phyloP scores from a whole-genome alignment of 1,284 basidiomycete species.

The Cryptococcus sp. region DNA sequence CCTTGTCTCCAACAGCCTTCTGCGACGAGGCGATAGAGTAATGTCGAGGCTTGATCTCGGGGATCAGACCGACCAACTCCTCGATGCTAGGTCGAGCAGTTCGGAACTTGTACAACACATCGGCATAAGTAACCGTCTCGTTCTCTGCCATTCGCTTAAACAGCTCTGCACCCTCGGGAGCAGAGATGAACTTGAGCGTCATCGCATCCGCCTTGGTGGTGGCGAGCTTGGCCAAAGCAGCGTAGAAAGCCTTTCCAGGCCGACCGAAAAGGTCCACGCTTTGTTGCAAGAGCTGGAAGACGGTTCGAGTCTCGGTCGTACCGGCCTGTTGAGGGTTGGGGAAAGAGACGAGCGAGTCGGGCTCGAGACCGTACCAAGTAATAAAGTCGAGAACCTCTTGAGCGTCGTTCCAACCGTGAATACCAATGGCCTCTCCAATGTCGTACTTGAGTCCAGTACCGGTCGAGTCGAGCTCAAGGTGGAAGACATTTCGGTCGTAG shows the following conservation, averaged over 20 bases:
- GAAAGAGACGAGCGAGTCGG: conserved; percentile 73
- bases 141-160: conserved; percentile 95
- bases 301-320: conserved; percentile 70
- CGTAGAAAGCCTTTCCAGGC: conserved; percentile 93
- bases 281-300: conserved; percentile 92
- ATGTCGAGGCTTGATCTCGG: conserved; percentile 94
- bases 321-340: conserved; percentile 55
- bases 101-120: conserved; percentile 73
- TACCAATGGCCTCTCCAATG: conserved; percentile 92
- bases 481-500: conserved; percentile 98
- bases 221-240: conserved; percentile 75
- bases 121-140: conserved; percentile 91
- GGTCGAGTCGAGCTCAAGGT: conserved; percentile 89
- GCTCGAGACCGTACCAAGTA: conserved; percentile 82
- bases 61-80: conserved; percentile 77
- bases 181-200: conserved; percentile 85
- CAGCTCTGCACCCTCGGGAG: conserved; percentile 81
- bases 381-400: conserved; percentile 86
- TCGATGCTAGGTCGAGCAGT: conserved; percentile 76
- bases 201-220: conserved; percentile 67
- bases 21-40: conserved; percentile 97
- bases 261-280: conserved; percentile 94
- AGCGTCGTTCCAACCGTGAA: conserved; percentile 97
- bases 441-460: conserved; percentile 92
- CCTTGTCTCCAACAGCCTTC: conserved; percentile 85